Evolutionary conservation across 2,329 filamentous ascomycete genomes (phyloP).

Genomic region (Didymella pinodella): DNA sequence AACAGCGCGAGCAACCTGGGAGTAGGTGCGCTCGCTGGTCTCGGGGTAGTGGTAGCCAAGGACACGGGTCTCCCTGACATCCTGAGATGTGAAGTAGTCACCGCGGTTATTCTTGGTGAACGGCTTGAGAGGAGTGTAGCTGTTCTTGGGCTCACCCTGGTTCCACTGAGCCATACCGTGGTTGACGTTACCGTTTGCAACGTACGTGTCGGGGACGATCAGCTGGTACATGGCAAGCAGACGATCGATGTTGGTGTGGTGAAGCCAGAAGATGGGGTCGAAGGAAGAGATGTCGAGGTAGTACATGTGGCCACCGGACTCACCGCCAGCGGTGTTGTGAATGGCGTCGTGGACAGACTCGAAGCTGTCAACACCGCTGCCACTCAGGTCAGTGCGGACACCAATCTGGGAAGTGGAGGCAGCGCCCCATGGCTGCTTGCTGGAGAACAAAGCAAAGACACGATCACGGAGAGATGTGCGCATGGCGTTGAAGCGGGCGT

Average conservation of each 20-base stretch:
- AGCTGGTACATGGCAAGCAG: slow-evolving; percentile 79
- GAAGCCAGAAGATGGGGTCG: slow-evolving; percentile 69
- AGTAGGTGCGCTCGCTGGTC: slow-evolving; percentile 34
- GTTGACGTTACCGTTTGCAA: slow-evolving; percentile 56
- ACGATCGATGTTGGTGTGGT: slow-evolving; percentile 51
- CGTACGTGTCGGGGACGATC: slow-evolving; percentile 73
- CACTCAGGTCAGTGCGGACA: slow-evolving; percentile 40
- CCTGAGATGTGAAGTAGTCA: slow-evolving; percentile 57
- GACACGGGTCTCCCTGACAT: slow-evolving; percentile 47
- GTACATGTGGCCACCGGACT: slow-evolving; percentile 73
- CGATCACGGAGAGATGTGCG: slow-evolving; percentile 48
- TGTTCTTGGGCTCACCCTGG: slow-evolving; percentile 58
- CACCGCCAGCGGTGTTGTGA: slow-evolving; percentile 47
- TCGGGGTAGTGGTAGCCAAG: slow-evolving; percentile 55
- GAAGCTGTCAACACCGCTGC: slow-evolving; percentile 47
- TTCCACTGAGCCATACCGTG: slow-evolving; percentile 50
- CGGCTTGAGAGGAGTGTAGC: slow-evolving; percentile 57
- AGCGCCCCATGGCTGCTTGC: slow-evolving; percentile 41
- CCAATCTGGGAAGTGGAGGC: slow-evolving; percentile 44
- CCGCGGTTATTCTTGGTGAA: slow-evolving; percentile 45
- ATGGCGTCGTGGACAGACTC: slow-evolving; percentile 48
- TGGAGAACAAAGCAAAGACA: slow-evolving; percentile 48
- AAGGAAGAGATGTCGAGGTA: slow-evolving; percentile 78
- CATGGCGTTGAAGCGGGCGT: slow-evolving; percentile 36
- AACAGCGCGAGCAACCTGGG: slow-evolving; percentile 38